These are phyloP conservation scores for Monosporascus sp. DNA, from an alignment of 2,329 filamentous ascomycete species.

Conservation along the genomic window DNA sequence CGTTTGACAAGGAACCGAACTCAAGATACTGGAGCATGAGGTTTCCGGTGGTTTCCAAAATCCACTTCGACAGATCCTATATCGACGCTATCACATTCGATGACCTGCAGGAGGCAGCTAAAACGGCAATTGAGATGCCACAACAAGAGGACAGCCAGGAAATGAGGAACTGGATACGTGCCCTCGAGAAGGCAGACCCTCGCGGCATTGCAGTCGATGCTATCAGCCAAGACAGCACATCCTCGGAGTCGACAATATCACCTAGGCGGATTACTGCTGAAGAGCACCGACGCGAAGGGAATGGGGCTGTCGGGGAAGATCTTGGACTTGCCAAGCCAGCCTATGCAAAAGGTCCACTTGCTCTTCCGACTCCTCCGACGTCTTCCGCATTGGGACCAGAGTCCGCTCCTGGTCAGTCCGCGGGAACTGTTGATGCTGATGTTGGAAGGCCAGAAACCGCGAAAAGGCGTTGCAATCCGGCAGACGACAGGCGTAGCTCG, in stretches of 20 bases:
- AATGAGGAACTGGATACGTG: slow-evolving; percentile 54
- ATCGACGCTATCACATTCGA: slow-evolving; percentile 63
- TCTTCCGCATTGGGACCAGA: neutral
- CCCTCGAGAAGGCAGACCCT: slow-evolving; percentile 52
- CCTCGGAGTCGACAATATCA: slow-evolving; percentile 22
- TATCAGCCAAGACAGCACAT: slow-evolving; percentile 38
- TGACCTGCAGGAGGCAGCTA: slow-evolving; percentile 64
- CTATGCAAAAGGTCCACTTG: neutral
- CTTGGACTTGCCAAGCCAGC: neutral
- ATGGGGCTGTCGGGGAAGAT: neutral
- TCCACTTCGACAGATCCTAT: slow-evolving; percentile 70
- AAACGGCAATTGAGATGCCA: slow-evolving; percentile 45
- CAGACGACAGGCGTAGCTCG: neutral
- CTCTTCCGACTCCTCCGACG: neutral
- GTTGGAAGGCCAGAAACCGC: neutral
- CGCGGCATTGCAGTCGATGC: slow-evolving; percentile 36
- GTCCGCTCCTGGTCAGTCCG: too few species aligned
- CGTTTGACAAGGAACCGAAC: slow-evolving; percentile 68
- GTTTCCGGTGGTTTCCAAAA: slow-evolving; percentile 70
- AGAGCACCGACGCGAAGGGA: neutral
- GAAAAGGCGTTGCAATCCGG: neutral
- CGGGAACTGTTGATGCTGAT: neutral
- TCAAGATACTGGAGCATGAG: slow-evolving; percentile 68
- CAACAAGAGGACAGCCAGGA: slow-evolving; percentile 54
- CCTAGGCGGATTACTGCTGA: neutral